Evolutionary conservation across 768 basidiomycete genomes (phyloP).

Genomic region (Leccinum disarticulatum): DNA sequence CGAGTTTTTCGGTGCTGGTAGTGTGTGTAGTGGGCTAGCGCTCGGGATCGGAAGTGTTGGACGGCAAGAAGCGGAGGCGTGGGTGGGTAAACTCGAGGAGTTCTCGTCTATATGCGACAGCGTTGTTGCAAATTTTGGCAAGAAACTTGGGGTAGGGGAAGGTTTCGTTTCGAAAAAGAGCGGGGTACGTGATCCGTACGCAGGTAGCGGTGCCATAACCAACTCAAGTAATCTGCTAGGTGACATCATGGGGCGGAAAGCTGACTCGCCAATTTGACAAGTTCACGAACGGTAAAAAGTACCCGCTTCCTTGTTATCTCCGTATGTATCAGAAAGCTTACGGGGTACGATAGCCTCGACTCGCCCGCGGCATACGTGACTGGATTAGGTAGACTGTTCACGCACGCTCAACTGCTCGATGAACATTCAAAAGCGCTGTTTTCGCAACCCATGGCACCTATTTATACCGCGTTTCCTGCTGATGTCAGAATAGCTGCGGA

Average conservation of each 20-base stretch:
- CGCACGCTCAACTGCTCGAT: constrained; percentile 76
- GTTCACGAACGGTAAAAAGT: constrained; percentile 90
- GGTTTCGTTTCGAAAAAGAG: constrained; percentile 83
- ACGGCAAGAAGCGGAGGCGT: constrained; percentile 74
- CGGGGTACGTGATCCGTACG: constrained; percentile 41
- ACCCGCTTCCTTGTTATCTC: constrained; percentile 28
- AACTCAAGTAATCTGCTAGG: constrained; percentile 31
- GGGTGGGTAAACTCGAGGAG: constrained; percentile 77
- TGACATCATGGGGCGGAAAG: constrained; percentile 70
- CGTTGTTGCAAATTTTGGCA: constrained; percentile 78
- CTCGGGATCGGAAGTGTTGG: constrained; percentile 76
- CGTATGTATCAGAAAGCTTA: constrained; percentile 13
- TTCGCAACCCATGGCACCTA: constrained; percentile 63
- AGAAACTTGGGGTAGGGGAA: constrained; percentile 87
- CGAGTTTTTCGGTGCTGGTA: constrained; percentile 76
- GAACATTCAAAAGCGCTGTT: constrained; percentile 79
- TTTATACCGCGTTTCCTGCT: constrained; percentile 68
- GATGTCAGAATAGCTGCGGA: constrained; percentile 68
- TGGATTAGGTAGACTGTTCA: constrained; percentile 71
- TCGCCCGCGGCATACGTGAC: constrained; percentile 84
- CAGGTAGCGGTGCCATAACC: not conserved
- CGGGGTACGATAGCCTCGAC: constrained; percentile 59
- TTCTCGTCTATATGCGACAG: constrained; percentile 78
- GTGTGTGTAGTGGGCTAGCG: constrained; percentile 70
- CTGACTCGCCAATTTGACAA: constrained; percentile 77